Base-by-base conservation (phyloP, 495 filamentous ascomycete genomes). In the Pyronema omphalodes region DNA sequence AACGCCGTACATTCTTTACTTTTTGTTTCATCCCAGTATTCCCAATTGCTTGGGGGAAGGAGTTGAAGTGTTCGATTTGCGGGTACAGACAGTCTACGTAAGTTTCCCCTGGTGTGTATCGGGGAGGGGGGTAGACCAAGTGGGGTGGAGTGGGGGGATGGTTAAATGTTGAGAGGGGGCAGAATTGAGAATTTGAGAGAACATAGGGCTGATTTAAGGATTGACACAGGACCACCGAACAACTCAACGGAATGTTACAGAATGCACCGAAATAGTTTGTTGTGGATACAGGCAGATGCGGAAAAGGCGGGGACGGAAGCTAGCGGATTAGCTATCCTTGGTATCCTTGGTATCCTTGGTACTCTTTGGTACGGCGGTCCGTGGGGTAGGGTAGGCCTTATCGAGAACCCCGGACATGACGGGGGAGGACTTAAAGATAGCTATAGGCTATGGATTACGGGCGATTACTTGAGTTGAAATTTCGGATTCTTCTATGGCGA, bases 1-100 rank as follows among this genome's bases (percentile, higher is more conserved):
- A 62, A 41, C 51, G 52, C n/a, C 46, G 61, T 5, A 55, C 63
- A 37, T 64, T 62, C 33, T 62, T 64, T 18, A 59, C 61, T 3
- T 64, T 64, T 51, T 64, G 61, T 40, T 64, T 64, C 50, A 57
- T 64, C 35, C 61, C 61, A 11, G 23, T 64, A 37, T n/a, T 64
- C 14, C 61, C 61, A 5, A 51, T 62, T n/a, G 29, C 33, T 35
- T 64, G 59, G 59, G 18, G 52, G 5, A 57, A 41, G 14, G 57
- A 61, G 19, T 37, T 61, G 7, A 48, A 53, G 11, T 61, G 59
- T 33, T 33, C 36, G 2, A 57, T 56, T 36, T 61, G 59, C 37
- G 36, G 44, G n/a, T 61, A 61, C 34, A 53, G 53, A 37, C 59
- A 61, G 49, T n/a, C 58, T 40, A 58, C 58, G 56, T 59, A 37